Evolutionary conservation across 257 asterid genomes (phyloP).

Genomic region (Scutellaria baicalensis): DNA sequence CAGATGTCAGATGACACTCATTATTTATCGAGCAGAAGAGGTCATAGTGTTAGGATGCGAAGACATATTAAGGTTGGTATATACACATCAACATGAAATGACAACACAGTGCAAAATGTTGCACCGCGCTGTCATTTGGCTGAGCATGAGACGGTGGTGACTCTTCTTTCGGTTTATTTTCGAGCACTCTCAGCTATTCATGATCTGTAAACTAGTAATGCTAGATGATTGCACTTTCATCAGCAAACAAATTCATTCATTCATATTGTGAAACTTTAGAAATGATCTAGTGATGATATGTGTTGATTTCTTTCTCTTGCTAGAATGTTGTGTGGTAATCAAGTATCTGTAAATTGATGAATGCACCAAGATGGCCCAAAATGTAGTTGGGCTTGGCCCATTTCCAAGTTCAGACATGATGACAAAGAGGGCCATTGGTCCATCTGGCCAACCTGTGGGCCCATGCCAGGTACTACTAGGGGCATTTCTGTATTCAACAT

Average conservation of each 20-base stretch:
- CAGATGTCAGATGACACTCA: neutral
- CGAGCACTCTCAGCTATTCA: neutral
- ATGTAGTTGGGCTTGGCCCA: no score
- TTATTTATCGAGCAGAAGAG: neutral
- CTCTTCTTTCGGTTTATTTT: neutral
- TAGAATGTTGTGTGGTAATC: no score
- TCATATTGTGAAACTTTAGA: neutral
- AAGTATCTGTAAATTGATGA: neutral
- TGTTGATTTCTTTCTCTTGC: neutral
- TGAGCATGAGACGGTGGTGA: neutral
- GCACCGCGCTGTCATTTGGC: no score
- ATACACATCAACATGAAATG: neutral
- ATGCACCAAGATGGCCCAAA: neutral
- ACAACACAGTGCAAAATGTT: neutral
- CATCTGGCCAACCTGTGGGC: constrained; percentile 31
- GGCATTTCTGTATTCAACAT: constrained; percentile 12
- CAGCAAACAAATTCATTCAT: no score
- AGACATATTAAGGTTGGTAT: neutral
- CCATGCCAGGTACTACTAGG: constrained; percentile 3
- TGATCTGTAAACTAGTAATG: neutral
- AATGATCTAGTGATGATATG: neutral
- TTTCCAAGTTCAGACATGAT: neutral
- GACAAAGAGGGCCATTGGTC: neutral
- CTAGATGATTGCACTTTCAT: neutral
- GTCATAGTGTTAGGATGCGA: neutral